Conservation (phyloP, 768 basidiomycete genomes). For the Suillus discolor region DNA sequence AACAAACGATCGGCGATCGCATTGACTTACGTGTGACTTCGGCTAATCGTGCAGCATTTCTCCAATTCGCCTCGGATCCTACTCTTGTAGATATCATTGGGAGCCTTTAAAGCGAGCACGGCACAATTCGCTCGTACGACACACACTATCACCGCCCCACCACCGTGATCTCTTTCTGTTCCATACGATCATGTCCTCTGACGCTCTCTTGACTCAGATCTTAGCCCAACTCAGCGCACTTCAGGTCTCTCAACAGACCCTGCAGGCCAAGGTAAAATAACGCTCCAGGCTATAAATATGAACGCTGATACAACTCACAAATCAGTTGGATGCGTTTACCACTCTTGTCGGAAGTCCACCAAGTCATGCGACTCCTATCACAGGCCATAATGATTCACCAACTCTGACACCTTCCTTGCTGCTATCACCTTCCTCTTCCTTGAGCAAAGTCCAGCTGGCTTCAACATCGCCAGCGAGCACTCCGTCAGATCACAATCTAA, state of each 20-base stretch:
- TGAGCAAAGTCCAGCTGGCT: conserved; percentile 26
- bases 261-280: conserved; percentile 72
- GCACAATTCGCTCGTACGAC: conserved; percentile 12
- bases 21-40: not conserved
- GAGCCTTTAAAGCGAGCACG: not conserved
- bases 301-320: conserved; percentile 8
- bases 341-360: conserved; percentile 25
- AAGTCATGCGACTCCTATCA: conserved; percentile 30
- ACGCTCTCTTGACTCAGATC: conserved; percentile 72
- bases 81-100: not conserved
- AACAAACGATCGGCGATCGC: not conserved
- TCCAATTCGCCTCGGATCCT: conserved; percentile 2
- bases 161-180: conserved; percentile 8
- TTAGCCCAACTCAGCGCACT: conserved; percentile 69
- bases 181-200: conserved; percentile 35
- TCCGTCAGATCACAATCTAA: conserved; percentile 18
- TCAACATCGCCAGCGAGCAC: conserved; percentile 30
- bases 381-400: conserved; percentile 29
- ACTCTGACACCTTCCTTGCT: conserved; percentile 24
- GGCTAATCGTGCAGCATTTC: not conserved
- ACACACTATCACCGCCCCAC: conserved; percentile 12
- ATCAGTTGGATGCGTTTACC: conserved; percentile 54
- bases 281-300: not conserved
- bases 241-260: conserved; percentile 72
- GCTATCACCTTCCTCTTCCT: conserved; percentile 31